A percentile compares a stretch with the other conserved stretches of the same genome.
Evolutionary conservation across 2,329 filamentous ascomycete genomes (phyloP).

Genomic region (Decorospora gaudefroyi): DNA sequence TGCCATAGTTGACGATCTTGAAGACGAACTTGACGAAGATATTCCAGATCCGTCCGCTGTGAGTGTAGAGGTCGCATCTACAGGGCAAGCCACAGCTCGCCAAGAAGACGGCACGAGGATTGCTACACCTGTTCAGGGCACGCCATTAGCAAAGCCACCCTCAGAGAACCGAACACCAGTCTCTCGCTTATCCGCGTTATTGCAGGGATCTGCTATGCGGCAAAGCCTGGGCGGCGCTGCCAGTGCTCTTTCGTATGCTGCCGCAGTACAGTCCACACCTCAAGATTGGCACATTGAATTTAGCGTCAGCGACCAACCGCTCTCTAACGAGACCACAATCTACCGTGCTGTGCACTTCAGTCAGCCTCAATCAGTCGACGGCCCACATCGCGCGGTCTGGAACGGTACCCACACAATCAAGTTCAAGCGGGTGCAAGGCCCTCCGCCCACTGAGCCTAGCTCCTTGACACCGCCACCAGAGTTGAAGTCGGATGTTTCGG

Average conservation of each 20-base stretch:
- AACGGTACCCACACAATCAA: slow-evolving; percentile 88
- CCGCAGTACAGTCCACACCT: slow-evolving; percentile 76
- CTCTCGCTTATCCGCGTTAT: slow-evolving; percentile 38
- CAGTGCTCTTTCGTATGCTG: slow-evolving; percentile 77
- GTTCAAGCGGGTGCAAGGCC: slow-evolving; percentile 83
- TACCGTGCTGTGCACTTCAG: slow-evolving; percentile 88
- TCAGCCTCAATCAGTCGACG: slow-evolving; percentile 65
- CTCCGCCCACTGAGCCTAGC: slow-evolving; percentile 73
- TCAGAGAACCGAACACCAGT: slow-evolving; percentile 35
- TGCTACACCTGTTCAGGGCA: slow-evolving; percentile 72
- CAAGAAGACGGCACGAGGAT: slow-evolving; percentile 91
- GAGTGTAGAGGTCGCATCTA: slow-evolving; percentile 84
- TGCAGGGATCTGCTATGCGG: slow-evolving; percentile 42
- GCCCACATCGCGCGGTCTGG: slow-evolving; percentile 79
- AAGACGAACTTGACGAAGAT: slow-evolving; percentile 73
- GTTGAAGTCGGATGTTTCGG: slow-evolving; percentile 59
- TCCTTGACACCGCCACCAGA: slow-evolving; percentile 62
- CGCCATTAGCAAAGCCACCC: slow-evolving; percentile 40
- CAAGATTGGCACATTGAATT: slow-evolving; percentile 99
- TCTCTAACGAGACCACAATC: slow-evolving; percentile 91
- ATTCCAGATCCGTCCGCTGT: slow-evolving; percentile 83
- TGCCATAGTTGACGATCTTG: slow-evolving; percentile 86
- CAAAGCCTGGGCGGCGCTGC: slow-evolving; percentile 43
- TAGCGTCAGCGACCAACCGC: slow-evolving; percentile 78
- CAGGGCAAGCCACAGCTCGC: slow-evolving; percentile 84